phyloP scores from a whole-genome alignment of 805 yeast species.

The Candida dajiaensis region DNA sequence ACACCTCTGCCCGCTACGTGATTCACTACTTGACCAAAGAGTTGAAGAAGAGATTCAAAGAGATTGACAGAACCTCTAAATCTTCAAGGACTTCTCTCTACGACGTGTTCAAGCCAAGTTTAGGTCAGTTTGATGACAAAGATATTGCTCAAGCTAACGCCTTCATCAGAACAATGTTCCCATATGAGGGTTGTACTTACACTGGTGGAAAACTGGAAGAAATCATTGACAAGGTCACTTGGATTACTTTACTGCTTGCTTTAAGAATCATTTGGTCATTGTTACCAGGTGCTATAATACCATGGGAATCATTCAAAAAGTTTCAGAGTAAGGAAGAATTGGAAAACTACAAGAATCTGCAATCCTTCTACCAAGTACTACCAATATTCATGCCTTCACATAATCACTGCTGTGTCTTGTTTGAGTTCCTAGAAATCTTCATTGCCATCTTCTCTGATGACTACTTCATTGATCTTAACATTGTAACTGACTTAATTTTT shows the following conservation, averaged over 20 bases:
- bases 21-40: constrained; percentile 28
- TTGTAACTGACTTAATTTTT: constrained; percentile 27
- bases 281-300: constrained; percentile 29
- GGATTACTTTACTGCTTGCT: constrained; percentile 24
- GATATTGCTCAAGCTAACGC: constrained; percentile 25
- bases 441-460: constrained; percentile 27
- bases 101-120: constrained; percentile 30
- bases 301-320: constrained; percentile 29
- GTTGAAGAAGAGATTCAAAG: constrained; percentile 22
- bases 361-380: constrained; percentile 28
- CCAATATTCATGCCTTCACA: constrained; percentile 30
- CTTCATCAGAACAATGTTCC: constrained; percentile 27
- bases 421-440: constrained; percentile 32
- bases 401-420: constrained; percentile 29
- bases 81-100: constrained; percentile 19
- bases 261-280: constrained; percentile 30
- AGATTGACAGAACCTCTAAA: constrained; percentile 9
- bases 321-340: constrained; percentile 23
- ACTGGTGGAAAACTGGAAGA: constrained; percentile 25
- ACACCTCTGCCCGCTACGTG: constrained; percentile 29
- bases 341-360: constrained; percentile 21
- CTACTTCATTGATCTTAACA: constrained; percentile 25
- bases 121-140: constrained; percentile 28
- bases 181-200: constrained; percentile 31
- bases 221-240: constrained; percentile 19